Evolutionary conservation across 805 yeast genomes (phyloP).

Genomic region (Torulaspora franciscae): DNA sequence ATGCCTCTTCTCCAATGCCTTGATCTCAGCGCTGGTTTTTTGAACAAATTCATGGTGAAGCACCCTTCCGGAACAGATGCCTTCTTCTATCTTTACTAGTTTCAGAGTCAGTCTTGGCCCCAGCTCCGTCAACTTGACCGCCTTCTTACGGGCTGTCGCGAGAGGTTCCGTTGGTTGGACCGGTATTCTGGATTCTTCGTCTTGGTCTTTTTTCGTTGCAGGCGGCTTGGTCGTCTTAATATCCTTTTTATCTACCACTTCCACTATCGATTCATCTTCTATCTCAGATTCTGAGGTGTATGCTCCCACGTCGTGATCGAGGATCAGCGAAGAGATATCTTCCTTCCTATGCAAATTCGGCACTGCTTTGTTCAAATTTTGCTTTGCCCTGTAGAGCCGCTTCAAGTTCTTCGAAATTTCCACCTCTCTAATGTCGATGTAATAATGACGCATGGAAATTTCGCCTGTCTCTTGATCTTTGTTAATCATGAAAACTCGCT

Average conservation of each 20-base stretch:
- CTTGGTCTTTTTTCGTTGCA: constrained; percentile 25
- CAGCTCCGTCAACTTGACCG: constrained; percentile 84
- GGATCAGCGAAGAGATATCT: constrained; percentile 77
- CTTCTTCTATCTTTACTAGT: constrained; percentile 86
- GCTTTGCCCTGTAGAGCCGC: constrained; percentile 59
- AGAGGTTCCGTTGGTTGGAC: constrained; percentile 6
- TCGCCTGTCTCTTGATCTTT: constrained; percentile 64
- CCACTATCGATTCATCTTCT: constrained; percentile 84
- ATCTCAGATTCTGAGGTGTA: constrained; percentile 89
- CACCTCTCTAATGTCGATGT: constrained; percentile 79
- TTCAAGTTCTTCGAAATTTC: constrained; percentile 71
- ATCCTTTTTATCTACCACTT: constrained; percentile 39
- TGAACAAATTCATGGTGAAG: constrained; percentile 69
- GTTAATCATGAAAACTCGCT: constrained; percentile 78
- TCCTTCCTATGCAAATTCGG: constrained; percentile 64
- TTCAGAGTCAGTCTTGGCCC: constrained; percentile 84
- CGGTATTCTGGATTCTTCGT: constrained; percentile 10
- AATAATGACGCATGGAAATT: constrained; percentile 84
- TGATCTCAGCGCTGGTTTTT: constrained; percentile 59
- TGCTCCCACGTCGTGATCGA: constrained; percentile 73
- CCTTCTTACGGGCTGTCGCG: constrained; percentile 52
- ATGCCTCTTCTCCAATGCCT: constrained; percentile 62
- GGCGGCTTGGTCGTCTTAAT: constrained; percentile 22
- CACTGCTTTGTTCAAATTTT: constrained; percentile 52
- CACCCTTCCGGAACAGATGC: constrained; percentile 82